Conservation (phyloP, 2,329 filamentous ascomycete genomes). For the Sporothrix variecibatus region DNA sequence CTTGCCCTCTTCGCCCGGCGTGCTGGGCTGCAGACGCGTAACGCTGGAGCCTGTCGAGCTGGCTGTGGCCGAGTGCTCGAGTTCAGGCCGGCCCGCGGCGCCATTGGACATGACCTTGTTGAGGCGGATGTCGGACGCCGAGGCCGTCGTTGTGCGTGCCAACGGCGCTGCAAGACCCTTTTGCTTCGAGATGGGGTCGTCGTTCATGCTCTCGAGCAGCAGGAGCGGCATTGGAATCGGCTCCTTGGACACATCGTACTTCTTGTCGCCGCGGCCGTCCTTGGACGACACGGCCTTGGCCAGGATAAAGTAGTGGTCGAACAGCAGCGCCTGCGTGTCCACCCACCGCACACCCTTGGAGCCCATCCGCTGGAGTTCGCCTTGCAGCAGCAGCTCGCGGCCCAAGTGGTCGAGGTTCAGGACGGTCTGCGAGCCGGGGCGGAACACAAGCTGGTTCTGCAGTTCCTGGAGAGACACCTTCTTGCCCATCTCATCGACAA, state of each 20-base stretch:
- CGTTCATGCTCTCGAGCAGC: slow-evolving; percentile 87
- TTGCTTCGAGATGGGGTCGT: slow-evolving; percentile 83
- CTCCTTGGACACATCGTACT: slow-evolving; percentile 93
- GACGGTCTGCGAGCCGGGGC: slow-evolving; percentile 85
- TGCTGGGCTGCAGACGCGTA: slow-evolving; percentile 45
- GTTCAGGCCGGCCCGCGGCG: slow-evolving; percentile 48
- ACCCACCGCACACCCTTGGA: slow-evolving; percentile 90
- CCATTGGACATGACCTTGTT: slow-evolving; percentile 57
- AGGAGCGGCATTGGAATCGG: slow-evolving; percentile 96
- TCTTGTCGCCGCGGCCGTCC: slow-evolving; percentile 71
- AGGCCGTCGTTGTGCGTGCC: slow-evolving; percentile 60
- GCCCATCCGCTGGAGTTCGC: slow-evolving; percentile 85
- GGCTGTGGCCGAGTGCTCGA: slow-evolving; percentile 69
- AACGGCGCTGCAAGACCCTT: slow-evolving; percentile 70
- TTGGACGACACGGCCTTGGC: slow-evolving; percentile 77
- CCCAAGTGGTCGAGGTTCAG: slow-evolving; percentile 94
- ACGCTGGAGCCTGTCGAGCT: slow-evolving; percentile 62
- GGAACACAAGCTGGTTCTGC: slow-evolving; percentile 76
- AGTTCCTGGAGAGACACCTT: slow-evolving; percentile 88
- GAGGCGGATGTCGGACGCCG: slow-evolving; percentile 57
- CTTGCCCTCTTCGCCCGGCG: slow-evolving; percentile 68
- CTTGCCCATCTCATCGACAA: slow-evolving; percentile 88
- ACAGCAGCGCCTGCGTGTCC: slow-evolving; percentile 88
- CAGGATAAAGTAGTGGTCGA: slow-evolving; percentile 94
- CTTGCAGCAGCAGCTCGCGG: slow-evolving; percentile 82